These are phyloP conservation scores for Aspergillus pseudotamarii DNA, from an alignment of 2,329 filamentous ascomycete genomes.

Conservation along the genomic window DNA sequence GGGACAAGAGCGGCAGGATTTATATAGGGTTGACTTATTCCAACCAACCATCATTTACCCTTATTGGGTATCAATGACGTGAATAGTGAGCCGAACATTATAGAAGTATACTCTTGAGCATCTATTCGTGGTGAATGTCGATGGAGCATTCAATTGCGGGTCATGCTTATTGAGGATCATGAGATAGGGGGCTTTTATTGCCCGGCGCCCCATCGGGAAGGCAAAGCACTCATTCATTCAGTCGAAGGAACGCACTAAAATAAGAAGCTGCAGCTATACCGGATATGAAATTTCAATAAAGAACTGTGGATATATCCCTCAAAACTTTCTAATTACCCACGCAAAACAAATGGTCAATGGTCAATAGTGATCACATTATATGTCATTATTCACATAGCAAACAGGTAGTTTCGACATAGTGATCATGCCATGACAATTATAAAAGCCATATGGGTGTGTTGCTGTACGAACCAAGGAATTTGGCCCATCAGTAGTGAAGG, in stretches of 20 bases:
- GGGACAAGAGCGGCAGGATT: neutral
- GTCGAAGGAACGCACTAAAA: neutral
- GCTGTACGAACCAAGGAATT: no score
- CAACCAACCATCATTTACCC: neutral
- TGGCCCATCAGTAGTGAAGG: no score
- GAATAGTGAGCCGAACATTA: neutral
- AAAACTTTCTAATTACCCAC: neutral
- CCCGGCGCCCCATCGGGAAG: neutral
- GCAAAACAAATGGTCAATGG: neutral
- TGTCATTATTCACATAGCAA: neutral
- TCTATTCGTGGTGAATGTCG: neutral
- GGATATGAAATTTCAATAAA: neutral
- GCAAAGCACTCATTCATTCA: neutral
- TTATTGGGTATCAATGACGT: neutral
- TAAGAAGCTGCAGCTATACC: neutral
- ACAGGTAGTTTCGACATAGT: neutral
- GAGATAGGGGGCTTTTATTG: neutral
- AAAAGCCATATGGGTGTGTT: neutral
- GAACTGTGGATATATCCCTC: neutral
- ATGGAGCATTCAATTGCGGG: neutral
- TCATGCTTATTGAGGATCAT: neutral
- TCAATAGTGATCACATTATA: neutral
- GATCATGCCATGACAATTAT: neutral
- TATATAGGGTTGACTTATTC: neutral
- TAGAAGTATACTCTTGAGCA: neutral